Percentiles rank a stretch among this genome's conserved stretches.
phyloP scores from a whole-genome alignment of 2,329 filamentous ascomycete species.

The Sodiomyces alkalinus region DNA sequence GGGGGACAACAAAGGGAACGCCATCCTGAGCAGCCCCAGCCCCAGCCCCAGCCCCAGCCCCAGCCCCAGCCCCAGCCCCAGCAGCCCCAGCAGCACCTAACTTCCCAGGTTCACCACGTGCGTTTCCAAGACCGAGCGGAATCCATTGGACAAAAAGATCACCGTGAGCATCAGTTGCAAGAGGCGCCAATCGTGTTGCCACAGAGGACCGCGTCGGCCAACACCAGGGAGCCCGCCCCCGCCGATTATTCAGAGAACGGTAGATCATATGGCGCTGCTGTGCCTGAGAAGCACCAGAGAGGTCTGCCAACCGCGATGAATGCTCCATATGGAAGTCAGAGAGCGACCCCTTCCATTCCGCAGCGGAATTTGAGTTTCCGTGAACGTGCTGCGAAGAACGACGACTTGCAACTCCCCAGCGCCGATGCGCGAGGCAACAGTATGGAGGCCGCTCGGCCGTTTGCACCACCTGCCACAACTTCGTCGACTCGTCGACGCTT shows the following conservation, averaged over 20 bases:
- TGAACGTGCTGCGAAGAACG: slow-evolving; percentile 36
- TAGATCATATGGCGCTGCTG: too few relatives aligned
- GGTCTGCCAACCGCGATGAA: too few relatives aligned
- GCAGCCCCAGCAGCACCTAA: slow-evolving; percentile 6
- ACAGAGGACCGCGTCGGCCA: too few relatives aligned
- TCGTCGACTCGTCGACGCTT: slow-evolving; percentile 17
- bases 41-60: slow-evolving; percentile 3
- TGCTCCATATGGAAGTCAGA: too few relatives aligned
- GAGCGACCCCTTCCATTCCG: too few relatives aligned
- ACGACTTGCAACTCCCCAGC: slow-evolving; percentile 22
- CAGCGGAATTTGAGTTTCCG: slow-evolving; percentile 45
- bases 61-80: slow-evolving; percentile 1
- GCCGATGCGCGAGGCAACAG: slow-evolving; percentile 3
- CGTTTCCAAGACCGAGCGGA: slow-evolving; percentile 14
- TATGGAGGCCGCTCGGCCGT: slow-evolving; percentile 9
- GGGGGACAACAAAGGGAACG: slow-evolving; percentile 10
- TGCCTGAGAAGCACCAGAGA: too few relatives aligned
- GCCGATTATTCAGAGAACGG: too few relatives aligned
- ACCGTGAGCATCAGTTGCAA: background rate
- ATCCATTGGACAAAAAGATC: too few relatives aligned
- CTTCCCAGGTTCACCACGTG: slow-evolving; percentile 15
- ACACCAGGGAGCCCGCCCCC: too few relatives aligned
- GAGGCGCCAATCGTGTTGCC: too few relatives aligned
- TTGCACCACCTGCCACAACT: slow-evolving; percentile 13
- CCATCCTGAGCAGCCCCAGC: too few relatives aligned